These are phyloP conservation scores for Wallacemonas sp. DNA, from an alignment of 208 protist species.

Conservation along the genomic window DNA sequence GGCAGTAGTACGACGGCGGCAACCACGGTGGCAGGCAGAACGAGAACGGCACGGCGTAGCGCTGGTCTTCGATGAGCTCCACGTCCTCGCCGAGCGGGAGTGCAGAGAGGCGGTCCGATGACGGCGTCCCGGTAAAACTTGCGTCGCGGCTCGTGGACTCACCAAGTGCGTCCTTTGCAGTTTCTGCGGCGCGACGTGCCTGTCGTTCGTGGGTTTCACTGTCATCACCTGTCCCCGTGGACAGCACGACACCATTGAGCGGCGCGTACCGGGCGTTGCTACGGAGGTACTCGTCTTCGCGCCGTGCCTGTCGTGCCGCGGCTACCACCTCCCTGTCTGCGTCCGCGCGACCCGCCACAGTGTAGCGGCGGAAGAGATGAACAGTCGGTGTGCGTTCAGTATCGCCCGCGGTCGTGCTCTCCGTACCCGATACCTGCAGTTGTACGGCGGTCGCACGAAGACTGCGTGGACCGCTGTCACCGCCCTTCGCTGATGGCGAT, in stretches of 20 bases:
- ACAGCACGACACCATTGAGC: constrained; percentile 19
- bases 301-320: neutral
- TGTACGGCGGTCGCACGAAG: neutral
- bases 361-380: neutral
- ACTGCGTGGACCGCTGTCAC: neutral
- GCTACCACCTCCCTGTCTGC: constrained; percentile 1
- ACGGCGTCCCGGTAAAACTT: neutral
- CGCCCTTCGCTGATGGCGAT: neutral
- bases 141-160: neutral
- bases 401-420: neutral
- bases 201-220: neutral
- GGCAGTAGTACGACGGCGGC: constrained; percentile 29
- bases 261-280: constrained; percentile 8
- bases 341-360: constrained; percentile 2
- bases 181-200: neutral
- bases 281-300: constrained; percentile 6
- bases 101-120: neutral
- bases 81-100: neutral
- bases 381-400: neutral
- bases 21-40: constrained; percentile 31
- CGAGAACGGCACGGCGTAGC: constrained; percentile 21
- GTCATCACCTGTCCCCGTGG: neutral
- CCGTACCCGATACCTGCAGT: neutral
- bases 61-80: constrained; percentile 5
- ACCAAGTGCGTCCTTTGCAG: neutral